Conservation (phyloP, 345 rosid genomes). For the Eucalyptus cladocalyx region DNA sequence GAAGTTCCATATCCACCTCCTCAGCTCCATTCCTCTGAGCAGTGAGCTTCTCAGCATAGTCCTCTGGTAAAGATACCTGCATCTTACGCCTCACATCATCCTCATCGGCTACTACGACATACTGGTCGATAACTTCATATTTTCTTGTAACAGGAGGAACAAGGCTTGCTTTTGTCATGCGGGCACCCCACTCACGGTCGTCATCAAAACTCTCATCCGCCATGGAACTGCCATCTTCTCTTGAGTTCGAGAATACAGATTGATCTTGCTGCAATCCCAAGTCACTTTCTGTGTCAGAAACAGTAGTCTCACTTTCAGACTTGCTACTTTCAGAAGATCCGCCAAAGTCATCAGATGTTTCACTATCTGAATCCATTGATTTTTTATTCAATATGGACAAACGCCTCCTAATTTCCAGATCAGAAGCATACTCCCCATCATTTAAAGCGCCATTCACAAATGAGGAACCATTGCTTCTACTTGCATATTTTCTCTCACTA, state of each 20-base stretch:
- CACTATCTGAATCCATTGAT: constrained; percentile 82
- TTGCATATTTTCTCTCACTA: constrained; percentile 53
- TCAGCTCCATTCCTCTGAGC: constrained; percentile 83
- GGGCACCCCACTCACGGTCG: constrained; percentile 99
- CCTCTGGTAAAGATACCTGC: constrained; percentile 92
- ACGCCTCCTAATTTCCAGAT: constrained; percentile 80
- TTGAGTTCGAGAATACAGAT: constrained; percentile 45
- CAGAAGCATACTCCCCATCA: constrained; percentile 77
- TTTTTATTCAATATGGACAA: constrained; percentile 73
- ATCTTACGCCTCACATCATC: constrained; percentile 84
- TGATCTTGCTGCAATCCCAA: constrained; percentile 55
- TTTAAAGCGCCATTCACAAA: constrained; percentile 38
- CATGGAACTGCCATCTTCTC: constrained; percentile 42
- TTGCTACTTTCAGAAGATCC: constrained; percentile 56
- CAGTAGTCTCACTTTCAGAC: constrained; percentile 58
- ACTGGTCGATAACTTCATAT: constrained; percentile 83
- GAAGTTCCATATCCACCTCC: constrained; percentile 99
- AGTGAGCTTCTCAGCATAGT: constrained; percentile 86
- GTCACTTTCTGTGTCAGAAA: constrained; percentile 89
- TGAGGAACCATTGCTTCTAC: constrained; percentile 50
- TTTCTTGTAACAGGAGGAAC: constrained; percentile 99
- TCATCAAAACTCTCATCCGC: constrained; percentile 61
- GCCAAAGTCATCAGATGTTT: constrained; percentile 74
- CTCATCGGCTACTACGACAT: constrained; percentile 77
- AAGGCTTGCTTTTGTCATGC: constrained; percentile 95